Evolutionary conservation across 768 basidiomycete species (phyloP), one percentile per base, ranked within the genome.

Genomic region (Macrocybe gigantea): DNA sequence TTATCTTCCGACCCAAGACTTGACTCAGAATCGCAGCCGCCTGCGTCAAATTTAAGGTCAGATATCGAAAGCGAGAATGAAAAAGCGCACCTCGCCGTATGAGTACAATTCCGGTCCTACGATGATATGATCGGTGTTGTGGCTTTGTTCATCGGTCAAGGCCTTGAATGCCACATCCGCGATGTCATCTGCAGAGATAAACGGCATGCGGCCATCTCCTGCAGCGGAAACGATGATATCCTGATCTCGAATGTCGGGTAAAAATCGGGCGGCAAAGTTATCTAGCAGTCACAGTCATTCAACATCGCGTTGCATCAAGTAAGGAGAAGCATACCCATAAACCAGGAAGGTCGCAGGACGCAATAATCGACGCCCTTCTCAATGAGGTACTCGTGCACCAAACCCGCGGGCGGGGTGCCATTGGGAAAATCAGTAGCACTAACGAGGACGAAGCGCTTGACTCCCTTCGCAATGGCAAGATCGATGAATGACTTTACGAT

Each of bases 281-380:
- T 70, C 68, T 70, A 22, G 4, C 22, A 22, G 22, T 22, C 4
- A 22, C 22, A 22, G 22, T 22, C 22, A 22, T 22, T 22, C 22
- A 22, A 22, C 22, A 22, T 22, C 22, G 22, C 22, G 22, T 22
- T 22, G 22, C 22, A 4, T 22, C 4, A 22, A 22, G 22, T 22
- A 22, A 22, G 22, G 22, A 22, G 22, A 32, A 29, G 48, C 60
- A 7, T 39, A 69, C 70, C 67, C 22, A 60, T 62, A 49, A 71
- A 71, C 66, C 64, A 68, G 7, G 70, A 65, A 1, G 70, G 70
- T 1, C 69, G 55, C 11, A 73, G 40, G 12, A 64, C 60, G 14
- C 55, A 53, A 48, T 65, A 69, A 32, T 71, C 66, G 2, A 67
- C 59, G 1, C 60, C 63, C 22, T 56, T 45, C n/a, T 58, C 51